Evolutionary conservation across 148 eudicot genomes (phyloP).

Genomic region (Pharnaceum exiguum): DNA sequence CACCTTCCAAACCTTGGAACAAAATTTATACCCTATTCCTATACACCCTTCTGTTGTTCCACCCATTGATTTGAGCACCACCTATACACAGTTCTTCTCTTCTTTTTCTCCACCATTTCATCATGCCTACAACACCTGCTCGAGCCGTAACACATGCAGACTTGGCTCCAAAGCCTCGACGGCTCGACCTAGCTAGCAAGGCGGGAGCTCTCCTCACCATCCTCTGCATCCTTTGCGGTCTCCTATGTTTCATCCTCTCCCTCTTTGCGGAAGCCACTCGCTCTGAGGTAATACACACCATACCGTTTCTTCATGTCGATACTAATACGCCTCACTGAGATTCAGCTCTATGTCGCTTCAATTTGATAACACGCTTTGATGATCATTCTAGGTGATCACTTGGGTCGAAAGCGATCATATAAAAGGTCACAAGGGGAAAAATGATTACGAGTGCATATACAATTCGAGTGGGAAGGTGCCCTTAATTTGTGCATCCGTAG

Average conservation of each 20-base stretch:
- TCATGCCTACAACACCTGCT: conserved; percentile 16
- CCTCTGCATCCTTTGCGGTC: conserved; percentile 36
- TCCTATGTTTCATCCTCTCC: conserved; percentile 45
- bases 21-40: not conserved
- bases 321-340: not conserved
- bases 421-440: not conserved
- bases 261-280: conserved; percentile 56
- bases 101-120: not conserved
- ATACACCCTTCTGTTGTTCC: not conserved
- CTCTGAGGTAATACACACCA: conserved; percentile 38
- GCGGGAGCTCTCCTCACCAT: conserved; percentile 37
- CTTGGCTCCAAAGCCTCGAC: conserved; percentile 28
- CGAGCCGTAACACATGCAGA: conserved; percentile 38
- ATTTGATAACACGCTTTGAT: no score
- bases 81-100: no score
- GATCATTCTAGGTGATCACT: conserved; percentile 27
- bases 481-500: conserved; percentile 34
- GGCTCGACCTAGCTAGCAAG: conserved; percentile 31
- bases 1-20: not conserved
- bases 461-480: conserved; percentile 39
- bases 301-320: not conserved
- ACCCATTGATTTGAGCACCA: not conserved
- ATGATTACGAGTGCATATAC: conserved; percentile 33
- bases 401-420: conserved; percentile 11
- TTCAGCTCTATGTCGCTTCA: conserved; percentile 7